phyloP scores from a whole-genome alignment of 2,329 filamentous ascomycete genomes.

The Monosporascus sp. region DNA sequence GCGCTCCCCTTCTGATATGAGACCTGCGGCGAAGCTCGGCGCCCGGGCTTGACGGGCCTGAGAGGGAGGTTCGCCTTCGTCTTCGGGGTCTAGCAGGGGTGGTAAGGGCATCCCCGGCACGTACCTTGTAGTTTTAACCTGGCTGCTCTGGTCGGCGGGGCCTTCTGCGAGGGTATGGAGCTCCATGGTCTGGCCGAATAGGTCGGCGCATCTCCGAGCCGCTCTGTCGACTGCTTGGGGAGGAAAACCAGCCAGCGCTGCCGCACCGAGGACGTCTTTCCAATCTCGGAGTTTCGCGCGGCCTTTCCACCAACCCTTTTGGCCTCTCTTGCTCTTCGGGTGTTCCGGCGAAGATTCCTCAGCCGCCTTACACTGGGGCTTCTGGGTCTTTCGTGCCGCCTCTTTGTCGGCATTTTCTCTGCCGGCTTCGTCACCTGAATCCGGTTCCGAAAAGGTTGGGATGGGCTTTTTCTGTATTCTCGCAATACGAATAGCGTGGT shows the following conservation, averaged over 20 bases:
- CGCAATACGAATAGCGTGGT: slow-evolving; percentile 44
- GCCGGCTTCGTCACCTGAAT: not conserved
- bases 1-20: slow-evolving; percentile 3
- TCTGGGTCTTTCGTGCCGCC: not conserved
- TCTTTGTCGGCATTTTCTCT: not conserved
- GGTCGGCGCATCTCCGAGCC: slow-evolving; percentile 64
- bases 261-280: slow-evolving; percentile 77
- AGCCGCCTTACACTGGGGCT: not conserved
- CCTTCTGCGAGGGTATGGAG: slow-evolving; percentile 48
- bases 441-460: slow-evolving; percentile 18
- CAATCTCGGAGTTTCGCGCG: slow-evolving; percentile 57
- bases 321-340: not conserved
- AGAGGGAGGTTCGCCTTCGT: slow-evolving; percentile 3
- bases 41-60: not conserved
- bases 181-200: slow-evolving; percentile 70
- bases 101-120: slow-evolving; percentile 20
- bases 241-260: slow-evolving; percentile 68
- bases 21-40: not conserved
- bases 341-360: not conserved
- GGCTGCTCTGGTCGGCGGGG: slow-evolving; percentile 7
- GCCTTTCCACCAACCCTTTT: not conserved
- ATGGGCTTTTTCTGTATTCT: slow-evolving; percentile 30
- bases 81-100: slow-evolving; percentile 8
- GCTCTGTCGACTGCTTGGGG: slow-evolving; percentile 60
- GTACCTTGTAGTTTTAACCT: slow-evolving; percentile 18